Conservation (phyloP, 768 basidiomycete species). For the Suillus tomentosus region DNA sequence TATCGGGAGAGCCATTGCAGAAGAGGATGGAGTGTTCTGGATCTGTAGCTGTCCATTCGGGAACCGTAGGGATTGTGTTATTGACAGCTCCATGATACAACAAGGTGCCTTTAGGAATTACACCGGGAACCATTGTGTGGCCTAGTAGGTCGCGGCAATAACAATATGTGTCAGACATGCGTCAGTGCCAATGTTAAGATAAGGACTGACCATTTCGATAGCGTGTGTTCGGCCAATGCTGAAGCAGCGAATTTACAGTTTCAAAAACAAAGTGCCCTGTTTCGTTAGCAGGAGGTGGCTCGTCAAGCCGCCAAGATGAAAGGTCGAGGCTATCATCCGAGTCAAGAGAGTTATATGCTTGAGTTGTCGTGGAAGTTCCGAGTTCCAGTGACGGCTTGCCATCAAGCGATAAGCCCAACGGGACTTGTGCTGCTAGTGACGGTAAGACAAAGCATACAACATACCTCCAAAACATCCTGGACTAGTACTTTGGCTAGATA, state of each 20-base stretch:
- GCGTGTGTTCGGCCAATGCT: constrained; percentile 49
- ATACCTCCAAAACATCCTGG: neutral
- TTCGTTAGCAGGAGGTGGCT: constrained; percentile 24
- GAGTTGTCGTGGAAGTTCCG: neutral
- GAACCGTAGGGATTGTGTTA: constrained; percentile 28
- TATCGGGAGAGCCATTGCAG: constrained; percentile 23
- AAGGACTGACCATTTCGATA: constrained; percentile 43
- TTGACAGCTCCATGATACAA: constrained; percentile 19
- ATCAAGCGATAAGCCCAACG: neutral
- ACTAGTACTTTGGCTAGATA: neutral
- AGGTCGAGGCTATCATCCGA: neutral
- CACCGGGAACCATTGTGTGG: constrained; percentile 12
- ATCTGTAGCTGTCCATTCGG: constrained; percentile 39
- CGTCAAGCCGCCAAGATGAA: constrained; percentile 27
- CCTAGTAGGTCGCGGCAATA: neutral
- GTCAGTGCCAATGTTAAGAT: neutral
- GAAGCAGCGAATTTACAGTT: constrained; percentile 35
- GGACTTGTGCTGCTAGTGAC: constrained; percentile 4
- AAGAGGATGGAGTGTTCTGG: constrained; percentile 42
- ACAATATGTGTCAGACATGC: neutral
- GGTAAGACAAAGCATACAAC: neutral
- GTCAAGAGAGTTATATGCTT: neutral
- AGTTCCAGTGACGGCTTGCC: neutral
- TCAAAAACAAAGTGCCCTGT: constrained; percentile 38
- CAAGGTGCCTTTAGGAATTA: constrained; percentile 13